These are phyloP conservation scores for Arbutus unedo DNA, from an alignment of 148 eudicot species.

Conservation along the genomic window DNA sequence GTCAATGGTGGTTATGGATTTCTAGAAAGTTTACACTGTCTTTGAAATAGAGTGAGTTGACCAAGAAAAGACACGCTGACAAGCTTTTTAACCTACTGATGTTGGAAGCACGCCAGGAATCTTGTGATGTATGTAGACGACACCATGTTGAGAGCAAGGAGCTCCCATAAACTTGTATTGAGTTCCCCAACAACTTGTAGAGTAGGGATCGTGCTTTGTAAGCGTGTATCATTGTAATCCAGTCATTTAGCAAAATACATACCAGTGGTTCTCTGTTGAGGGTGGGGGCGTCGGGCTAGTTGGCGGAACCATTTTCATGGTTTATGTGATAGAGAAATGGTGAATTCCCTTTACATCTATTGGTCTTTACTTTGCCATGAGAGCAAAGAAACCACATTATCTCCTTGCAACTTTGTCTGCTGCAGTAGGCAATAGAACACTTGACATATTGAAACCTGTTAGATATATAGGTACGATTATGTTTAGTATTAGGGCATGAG, in stretches of 20 bases:
- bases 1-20: background rate
- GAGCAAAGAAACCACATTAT: background rate
- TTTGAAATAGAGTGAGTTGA: background rate
- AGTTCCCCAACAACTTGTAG: background rate
- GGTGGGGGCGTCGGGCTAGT: background rate
- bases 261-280: background rate
- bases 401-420: conserved; percentile 4
- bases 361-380: background rate
- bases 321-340: background rate
- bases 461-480: too few relatives aligned
- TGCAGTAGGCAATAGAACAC: background rate
- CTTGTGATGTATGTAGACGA: background rate
- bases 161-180: background rate
- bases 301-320: background rate
- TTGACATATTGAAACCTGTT: background rate
- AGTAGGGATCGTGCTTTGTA: background rate
- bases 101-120: background rate
- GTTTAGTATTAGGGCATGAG: too few relatives aligned
- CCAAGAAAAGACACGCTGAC: background rate
- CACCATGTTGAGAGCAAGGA: background rate
- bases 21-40: background rate
- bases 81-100: background rate
- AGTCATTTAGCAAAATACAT: background rate
- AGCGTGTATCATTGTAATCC: background rate
- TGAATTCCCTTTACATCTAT: background rate